A percentile compares a stretch with the other conserved stretches of the same genome.
phyloP scores from a whole-genome alignment of 2,329 filamentous ascomycete species.

The Fusarium camptoceras region DNA sequence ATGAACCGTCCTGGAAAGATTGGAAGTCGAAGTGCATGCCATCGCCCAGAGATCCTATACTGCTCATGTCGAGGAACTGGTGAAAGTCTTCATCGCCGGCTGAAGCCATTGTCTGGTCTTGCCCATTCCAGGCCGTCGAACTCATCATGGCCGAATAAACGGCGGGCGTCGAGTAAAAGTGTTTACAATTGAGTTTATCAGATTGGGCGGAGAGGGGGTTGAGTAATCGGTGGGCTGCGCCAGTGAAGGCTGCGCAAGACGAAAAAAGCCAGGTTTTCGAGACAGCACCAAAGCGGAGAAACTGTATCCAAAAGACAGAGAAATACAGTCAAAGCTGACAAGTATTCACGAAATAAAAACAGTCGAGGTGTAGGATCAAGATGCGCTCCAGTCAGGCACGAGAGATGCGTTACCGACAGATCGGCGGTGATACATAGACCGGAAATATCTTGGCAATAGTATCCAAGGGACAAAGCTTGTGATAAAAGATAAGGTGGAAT shows the following conservation, averaged over 20 bases:
- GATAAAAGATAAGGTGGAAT: constrained; percentile 11
- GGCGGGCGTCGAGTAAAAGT: constrained; percentile 25
- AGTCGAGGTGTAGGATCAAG: constrained; percentile 17
- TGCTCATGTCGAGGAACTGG: constrained; percentile 71
- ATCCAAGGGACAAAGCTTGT: constrained; percentile 23
- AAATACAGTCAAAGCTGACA: constrained; percentile 8
- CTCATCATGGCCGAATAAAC: constrained; percentile 60
- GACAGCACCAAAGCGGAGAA: constrained; percentile 33
- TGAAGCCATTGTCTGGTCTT: constrained; percentile 66
- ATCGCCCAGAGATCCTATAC: constrained; percentile 65
- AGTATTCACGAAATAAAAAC: constrained; percentile 16
- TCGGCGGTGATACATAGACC: constrained; percentile 31
- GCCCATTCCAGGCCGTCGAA: constrained; percentile 65
- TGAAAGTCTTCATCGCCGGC: constrained; percentile 71
- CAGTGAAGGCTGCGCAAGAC: constrained; percentile 17
- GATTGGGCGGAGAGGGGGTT: constrained; percentile 28
- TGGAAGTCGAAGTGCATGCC: constrained; percentile 71
- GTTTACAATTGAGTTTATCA: constrained; percentile 18
- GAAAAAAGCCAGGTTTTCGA: constrained; percentile 4
- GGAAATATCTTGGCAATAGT: constrained; percentile 32
- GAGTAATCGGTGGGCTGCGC: constrained; percentile 11
- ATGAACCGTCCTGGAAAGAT: constrained; percentile 60
- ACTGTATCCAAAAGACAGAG: not conserved
- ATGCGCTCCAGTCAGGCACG: constrained; percentile 31
- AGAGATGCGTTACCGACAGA: constrained; percentile 19